Percentiles rank a stretch among this genome's conserved stretches.
These are phyloP conservation scores for Cryphonectria naterciae DNA, from an alignment of 2,329 filamentous ascomycete genomes.

Conservation along the genomic window DNA sequence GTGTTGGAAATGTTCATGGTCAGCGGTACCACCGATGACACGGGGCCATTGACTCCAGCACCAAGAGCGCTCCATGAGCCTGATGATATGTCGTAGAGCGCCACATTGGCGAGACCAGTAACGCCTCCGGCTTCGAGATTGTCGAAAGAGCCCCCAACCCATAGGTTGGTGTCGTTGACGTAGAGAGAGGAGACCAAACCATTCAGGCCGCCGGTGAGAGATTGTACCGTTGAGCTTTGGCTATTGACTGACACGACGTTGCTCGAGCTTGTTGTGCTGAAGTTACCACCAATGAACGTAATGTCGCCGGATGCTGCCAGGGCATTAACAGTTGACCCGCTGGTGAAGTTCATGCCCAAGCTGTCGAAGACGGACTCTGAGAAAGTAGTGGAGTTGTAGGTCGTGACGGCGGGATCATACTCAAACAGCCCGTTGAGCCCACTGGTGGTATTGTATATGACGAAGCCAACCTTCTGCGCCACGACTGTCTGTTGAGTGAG, in stretches of 20 bases:
- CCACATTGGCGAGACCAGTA: slow-evolving; percentile 74
- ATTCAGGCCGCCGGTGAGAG: slow-evolving; percentile 76
- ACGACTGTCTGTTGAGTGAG: slow-evolving; percentile 73
- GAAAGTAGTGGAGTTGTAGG: slow-evolving; percentile 65
- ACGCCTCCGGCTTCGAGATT: slow-evolving; percentile 66
- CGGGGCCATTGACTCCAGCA: slow-evolving; percentile 80
- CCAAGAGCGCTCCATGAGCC: slow-evolving; percentile 80
- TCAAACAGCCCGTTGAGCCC: slow-evolving; percentile 91
- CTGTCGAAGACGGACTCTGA: slow-evolving; percentile 74
- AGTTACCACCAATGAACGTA: slow-evolving; percentile 83
- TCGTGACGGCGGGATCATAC: slow-evolving; percentile 70
- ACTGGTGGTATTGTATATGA: slow-evolving; percentile 71
- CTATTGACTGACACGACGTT: slow-evolving; percentile 79
- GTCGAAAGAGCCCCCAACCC: slow-evolving; percentile 84
- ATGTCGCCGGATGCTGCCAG: slow-evolving; percentile 67
- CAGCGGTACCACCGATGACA: slow-evolving; percentile 75
- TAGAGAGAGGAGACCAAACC: slow-evolving; percentile 75
- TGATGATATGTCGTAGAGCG: slow-evolving; percentile 70
- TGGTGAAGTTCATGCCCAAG: slow-evolving; percentile 71
- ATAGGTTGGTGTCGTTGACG: slow-evolving; percentile 68
- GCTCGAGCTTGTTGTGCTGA: slow-evolving; percentile 67
- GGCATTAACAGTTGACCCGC: slow-evolving; percentile 70
- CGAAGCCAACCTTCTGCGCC: slow-evolving; percentile 86
- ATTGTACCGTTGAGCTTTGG: slow-evolving; percentile 62
- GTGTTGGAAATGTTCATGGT: slow-evolving; percentile 75